Percentiles rank a stretch among this genome's conserved stretches.
Conservation (phyloP, 1,139 yeast species). For the Saccharomycopsis crataegensis region DNA sequence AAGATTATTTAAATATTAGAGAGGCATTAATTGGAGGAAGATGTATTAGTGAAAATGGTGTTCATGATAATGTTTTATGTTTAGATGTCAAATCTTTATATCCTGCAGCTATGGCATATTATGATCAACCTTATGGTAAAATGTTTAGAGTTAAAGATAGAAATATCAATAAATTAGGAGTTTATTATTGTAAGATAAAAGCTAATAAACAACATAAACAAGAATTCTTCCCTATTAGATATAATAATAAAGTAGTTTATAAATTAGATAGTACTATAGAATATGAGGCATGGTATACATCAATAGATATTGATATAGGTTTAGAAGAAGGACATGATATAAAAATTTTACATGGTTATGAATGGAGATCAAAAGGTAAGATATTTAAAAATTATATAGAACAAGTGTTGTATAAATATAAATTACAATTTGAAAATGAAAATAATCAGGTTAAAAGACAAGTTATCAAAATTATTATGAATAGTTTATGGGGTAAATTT, state of each 20-base stretch:
- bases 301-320: slow-evolving; percentile 5
- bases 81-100: slow-evolving; percentile 9
- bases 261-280: background rate
- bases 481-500: slow-evolving; percentile 6
- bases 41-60: slow-evolving; percentile 4
- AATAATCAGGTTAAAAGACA: slow-evolving; percentile 1
- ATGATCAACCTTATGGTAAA: slow-evolving; percentile 8
- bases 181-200: slow-evolving; percentile 2
- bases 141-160: slow-evolving; percentile 2
- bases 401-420: slow-evolving; percentile 3
- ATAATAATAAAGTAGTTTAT: background rate
- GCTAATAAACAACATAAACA: background rate
- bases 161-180: background rate
- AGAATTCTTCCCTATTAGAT: slow-evolving; percentile 3
- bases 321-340: slow-evolving; percentile 4
- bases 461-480: slow-evolving; percentile 6
- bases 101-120: slow-evolving; percentile 11
- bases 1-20: background rate
- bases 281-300: slow-evolving; percentile 3
- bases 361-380: slow-evolving; percentile 1
- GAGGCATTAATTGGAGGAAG: slow-evolving; percentile 8
- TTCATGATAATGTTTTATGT: slow-evolving; percentile 2
- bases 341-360: slow-evolving; percentile 3
- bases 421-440: slow-evolving; percentile 3
- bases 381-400: slow-evolving; percentile 7